Evolutionary conservation across 441 rosid genomes (phyloP).

Genomic region (Pelargonium citronellum): DNA sequence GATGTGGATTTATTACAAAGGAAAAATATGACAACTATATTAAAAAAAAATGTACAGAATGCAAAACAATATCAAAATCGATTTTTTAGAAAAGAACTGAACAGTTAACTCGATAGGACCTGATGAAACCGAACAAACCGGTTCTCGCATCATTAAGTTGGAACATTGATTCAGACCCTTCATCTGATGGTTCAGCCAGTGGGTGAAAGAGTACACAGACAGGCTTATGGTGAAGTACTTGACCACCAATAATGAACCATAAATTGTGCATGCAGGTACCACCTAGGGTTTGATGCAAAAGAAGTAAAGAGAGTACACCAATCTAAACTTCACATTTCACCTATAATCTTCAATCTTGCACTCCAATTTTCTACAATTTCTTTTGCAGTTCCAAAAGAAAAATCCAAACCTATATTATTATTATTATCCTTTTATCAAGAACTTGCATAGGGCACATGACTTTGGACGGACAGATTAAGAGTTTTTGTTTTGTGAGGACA

Average conservation of each 20-base stretch:
- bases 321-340: too few relatives aligned
- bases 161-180: neutral
- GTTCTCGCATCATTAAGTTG: neutral
- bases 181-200: neutral
- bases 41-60: too few relatives aligned
- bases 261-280: neutral
- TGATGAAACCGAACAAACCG: too few relatives aligned
- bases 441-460: neutral
- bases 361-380: neutral
- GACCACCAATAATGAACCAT: neutral
- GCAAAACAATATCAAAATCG: too few relatives aligned
- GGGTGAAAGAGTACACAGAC: neutral
- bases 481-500: too few relatives aligned
- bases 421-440: neutral
- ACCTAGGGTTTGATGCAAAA: neutral
- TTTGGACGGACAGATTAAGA: too few relatives aligned
- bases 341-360: neutral
- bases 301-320: neutral
- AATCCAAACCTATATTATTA: too few relatives aligned
- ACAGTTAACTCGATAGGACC: too few relatives aligned
- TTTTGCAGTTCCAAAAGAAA: neutral
- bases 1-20: too few relatives aligned
- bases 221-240: neutral
- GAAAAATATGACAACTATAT: too few relatives aligned
- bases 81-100: too few relatives aligned